These are phyloP conservation scores for Xerocomus nothofagi DNA, from an alignment of 1,284 basidiomycete genomes.

Conservation along the genomic window DNA sequence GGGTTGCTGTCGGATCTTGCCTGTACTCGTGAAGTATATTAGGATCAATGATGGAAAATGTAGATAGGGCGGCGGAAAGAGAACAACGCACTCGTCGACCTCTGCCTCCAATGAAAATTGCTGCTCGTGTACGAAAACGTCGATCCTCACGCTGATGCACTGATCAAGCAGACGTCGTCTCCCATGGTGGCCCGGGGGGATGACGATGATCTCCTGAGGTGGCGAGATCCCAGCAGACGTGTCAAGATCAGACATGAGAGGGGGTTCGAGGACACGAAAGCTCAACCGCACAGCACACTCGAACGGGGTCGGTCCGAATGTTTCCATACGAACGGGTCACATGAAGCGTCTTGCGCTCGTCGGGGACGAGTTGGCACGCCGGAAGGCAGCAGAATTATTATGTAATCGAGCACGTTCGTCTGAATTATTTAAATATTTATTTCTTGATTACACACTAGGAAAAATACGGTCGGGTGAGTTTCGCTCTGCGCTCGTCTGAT, in stretches of 20 bases:
- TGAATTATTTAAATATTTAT: not conserved
- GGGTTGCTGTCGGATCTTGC: constrained; percentile 59
- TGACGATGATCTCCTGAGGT: constrained; percentile 55
- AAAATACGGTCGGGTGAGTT: constrained; percentile 20
- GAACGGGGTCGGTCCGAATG: constrained; percentile 11
- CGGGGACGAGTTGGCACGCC: constrained; percentile 14
- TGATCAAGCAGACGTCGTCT: constrained; percentile 46
- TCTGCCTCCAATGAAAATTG: constrained; percentile 69
- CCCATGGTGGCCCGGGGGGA: constrained; percentile 38
- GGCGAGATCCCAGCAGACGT: constrained; percentile 29
- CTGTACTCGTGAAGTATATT: constrained; percentile 36
- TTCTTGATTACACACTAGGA: constrained; percentile 20
- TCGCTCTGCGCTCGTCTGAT: not conserved
- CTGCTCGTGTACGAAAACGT: constrained; percentile 54
- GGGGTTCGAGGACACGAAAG: constrained; percentile 4
- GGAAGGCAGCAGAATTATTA: too few relatives aligned
- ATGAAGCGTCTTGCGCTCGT: not conserved
- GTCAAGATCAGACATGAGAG: constrained; percentile 19
- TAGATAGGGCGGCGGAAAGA: constrained; percentile 1
- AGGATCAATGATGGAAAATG: constrained; percentile 7
- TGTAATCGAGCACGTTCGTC: not conserved
- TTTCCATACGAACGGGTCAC: constrained; percentile 3
- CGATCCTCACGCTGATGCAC: constrained; percentile 63
- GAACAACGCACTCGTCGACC: constrained; percentile 60
- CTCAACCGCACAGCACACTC: constrained; percentile 20